Percentiles rank a stretch among this genome's conserved stretches.
These are phyloP conservation scores for Pseudonitzschia multiseries DNA, from an alignment of 108 stramenopile species.

Conservation along the genomic window DNA sequence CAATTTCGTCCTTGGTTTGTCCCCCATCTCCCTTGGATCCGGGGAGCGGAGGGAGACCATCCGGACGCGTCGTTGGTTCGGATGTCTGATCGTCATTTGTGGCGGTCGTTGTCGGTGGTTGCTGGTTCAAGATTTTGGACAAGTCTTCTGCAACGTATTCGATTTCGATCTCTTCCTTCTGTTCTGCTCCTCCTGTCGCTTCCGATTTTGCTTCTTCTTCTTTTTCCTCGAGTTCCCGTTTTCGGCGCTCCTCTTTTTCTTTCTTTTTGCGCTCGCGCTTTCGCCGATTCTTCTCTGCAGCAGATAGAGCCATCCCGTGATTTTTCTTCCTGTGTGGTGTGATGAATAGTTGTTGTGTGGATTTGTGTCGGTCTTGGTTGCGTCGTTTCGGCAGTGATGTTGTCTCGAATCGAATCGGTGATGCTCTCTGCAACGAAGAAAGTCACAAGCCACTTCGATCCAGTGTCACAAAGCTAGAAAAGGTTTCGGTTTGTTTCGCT, in stretches of 20 bases:
- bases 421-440: too few species aligned
- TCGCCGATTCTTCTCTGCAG: conserved; percentile 78
- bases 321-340: too few species aligned
- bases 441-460: too few species aligned
- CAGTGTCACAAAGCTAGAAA: too few species aligned
- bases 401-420: too few species aligned
- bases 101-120: neutral
- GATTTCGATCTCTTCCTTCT: conserved; percentile 45
- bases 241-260: conserved; percentile 38
- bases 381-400: too few species aligned
- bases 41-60: conserved; percentile 26
- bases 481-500: too few species aligned
- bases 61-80: conserved; percentile 14
- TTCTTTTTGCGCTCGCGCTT: conserved; percentile 88
- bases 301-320: conserved; percentile 67
- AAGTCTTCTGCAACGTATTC: conserved; percentile 76
- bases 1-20: neutral
- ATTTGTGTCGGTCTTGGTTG: too few species aligned
- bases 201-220: conserved; percentile 9
- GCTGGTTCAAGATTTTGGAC: conserved; percentile 5
- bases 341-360: too few species aligned
- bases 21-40: conserved; percentile 4
- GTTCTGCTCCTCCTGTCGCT: conserved; percentile 1
- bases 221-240: conserved; percentile 28
- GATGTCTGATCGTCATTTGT: neutral